Conservation (phyloP, 2,329 filamentous ascomycete genomes). For the Conoideocrella luteorostrata region DNA sequence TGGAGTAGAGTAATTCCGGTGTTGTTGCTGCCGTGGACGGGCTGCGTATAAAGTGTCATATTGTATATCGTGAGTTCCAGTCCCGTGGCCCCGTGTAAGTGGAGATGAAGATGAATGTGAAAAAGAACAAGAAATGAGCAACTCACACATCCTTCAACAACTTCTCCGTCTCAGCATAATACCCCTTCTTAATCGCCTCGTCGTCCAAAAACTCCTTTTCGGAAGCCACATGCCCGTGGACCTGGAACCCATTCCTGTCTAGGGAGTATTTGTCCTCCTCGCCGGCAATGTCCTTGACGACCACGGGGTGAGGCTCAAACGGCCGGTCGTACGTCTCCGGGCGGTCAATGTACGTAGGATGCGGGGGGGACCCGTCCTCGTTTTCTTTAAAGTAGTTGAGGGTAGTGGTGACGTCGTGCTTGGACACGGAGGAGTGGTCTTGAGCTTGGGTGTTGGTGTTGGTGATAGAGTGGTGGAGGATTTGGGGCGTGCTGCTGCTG, state of each 20-base stretch:
- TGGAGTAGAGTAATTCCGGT: neutral
- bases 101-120: too few species aligned
- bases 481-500: too few species aligned
- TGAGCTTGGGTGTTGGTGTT: constrained; percentile 9
- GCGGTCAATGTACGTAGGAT: constrained; percentile 26
- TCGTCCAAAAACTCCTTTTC: constrained; percentile 45
- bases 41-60: too few species aligned
- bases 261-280: constrained; percentile 29
- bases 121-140: too few species aligned
- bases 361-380: constrained; percentile 34
- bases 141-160: constrained; percentile 53
- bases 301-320: constrained; percentile 18
- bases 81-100: too few species aligned
- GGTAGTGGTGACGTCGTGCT: constrained; percentile 25
- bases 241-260: constrained; percentile 33
- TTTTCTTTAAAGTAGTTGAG: constrained; percentile 35
- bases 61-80: too few species aligned
- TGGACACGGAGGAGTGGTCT: neutral
- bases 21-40: too few species aligned
- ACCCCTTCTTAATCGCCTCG: constrained; percentile 52
- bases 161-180: constrained; percentile 67
- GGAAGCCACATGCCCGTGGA: constrained; percentile 20
- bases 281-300: constrained; percentile 29
- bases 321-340: constrained; percentile 29
- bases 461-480: too few species aligned